Percentiles rank a stretch among this genome's conserved stretches.
These are phyloP conservation scores for Mucor mucedo DNA, from an alignment of 371 early-diverging fungal genomes.

Conservation along the genomic window DNA sequence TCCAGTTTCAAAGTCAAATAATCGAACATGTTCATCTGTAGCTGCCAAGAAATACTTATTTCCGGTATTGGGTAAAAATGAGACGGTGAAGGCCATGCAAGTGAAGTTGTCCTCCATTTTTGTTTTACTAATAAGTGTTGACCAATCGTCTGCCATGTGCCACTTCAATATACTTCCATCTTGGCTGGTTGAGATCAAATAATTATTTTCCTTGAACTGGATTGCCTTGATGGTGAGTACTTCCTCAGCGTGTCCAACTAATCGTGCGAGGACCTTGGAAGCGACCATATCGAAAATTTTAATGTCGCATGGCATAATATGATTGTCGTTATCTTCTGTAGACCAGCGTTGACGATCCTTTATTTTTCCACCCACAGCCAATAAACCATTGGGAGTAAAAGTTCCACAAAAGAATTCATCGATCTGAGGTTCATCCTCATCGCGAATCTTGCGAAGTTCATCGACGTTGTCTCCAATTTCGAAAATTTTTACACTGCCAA, in stretches of 20 bases:
- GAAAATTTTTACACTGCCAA: slow-evolving; percentile 80
- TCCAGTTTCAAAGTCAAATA: slow-evolving; percentile 86
- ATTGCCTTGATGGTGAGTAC: slow-evolving; percentile 79
- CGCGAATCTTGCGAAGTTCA: slow-evolving; percentile 73
- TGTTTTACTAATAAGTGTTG: slow-evolving; percentile 55
- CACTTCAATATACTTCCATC: slow-evolving; percentile 91
- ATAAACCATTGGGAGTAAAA: slow-evolving; percentile 58
- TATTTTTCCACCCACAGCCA: slow-evolving; percentile 53
- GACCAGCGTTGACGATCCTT: slow-evolving; percentile 90
- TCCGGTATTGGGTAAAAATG: slow-evolving; percentile 89
- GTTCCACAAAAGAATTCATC: slow-evolving; percentile 89
- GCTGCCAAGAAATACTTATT: slow-evolving; percentile 90
- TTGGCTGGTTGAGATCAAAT: slow-evolving; percentile 86
- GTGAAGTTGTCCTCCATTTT: slow-evolving; percentile 82
- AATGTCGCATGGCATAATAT: slow-evolving; percentile 85
- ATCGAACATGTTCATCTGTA: slow-evolving; percentile 81
- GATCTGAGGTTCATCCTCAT: slow-evolving; percentile 76
- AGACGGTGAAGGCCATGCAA: slow-evolving; percentile 92
- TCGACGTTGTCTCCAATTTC: slow-evolving; percentile 69
- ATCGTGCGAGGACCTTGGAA: slow-evolving; percentile 69
- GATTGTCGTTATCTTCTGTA: slow-evolving; percentile 86
- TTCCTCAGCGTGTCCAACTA: slow-evolving; percentile 88
- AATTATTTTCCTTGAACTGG: slow-evolving; percentile 75
- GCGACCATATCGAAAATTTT: slow-evolving; percentile 83
- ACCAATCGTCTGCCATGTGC: slow-evolving; percentile 81